Evolutionary conservation across 179 eudicot genomes (phyloP).

Genomic region (Silene noctiflora): DNA sequence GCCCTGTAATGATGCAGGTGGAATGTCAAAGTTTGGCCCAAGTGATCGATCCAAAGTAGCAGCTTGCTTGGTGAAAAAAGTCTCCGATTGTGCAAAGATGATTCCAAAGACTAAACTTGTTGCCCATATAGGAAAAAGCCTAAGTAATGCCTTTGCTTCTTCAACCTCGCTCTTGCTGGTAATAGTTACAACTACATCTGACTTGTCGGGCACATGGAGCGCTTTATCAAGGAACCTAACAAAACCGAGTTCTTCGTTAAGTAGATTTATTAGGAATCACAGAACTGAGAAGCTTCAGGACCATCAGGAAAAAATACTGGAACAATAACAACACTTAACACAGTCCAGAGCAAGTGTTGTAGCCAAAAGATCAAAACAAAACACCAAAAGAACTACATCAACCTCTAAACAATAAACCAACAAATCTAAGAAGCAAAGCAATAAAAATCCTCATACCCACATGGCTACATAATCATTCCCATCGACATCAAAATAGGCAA

Average conservation of each 20-base stretch:
- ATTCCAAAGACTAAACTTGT: constrained; percentile 44
- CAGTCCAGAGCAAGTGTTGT: no score
- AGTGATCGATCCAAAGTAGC: constrained; percentile 49
- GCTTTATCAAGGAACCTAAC: constrained; percentile 43
- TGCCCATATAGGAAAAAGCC: constrained; percentile 57
- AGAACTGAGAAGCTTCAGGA: not conserved
- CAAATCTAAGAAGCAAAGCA: no score
- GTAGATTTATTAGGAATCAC: not conserved
- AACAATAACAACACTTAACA: no score
- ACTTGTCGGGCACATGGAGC: constrained; percentile 22
- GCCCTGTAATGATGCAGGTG: constrained; percentile 51
- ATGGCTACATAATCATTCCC: no score
- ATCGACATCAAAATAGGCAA: no score
- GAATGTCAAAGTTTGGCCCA: constrained; percentile 35
- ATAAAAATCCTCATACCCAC: no score
- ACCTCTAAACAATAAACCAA: no score
- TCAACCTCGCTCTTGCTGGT: constrained; percentile 32
- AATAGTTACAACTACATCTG: constrained; percentile 8
- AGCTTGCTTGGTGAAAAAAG: constrained; percentile 64
- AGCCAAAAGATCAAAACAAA: no score
- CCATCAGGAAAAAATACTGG: no score
- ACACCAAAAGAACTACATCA: no score
- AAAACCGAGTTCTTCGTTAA: not conserved
- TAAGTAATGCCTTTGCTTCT: constrained; percentile 51
- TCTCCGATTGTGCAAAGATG: constrained; percentile 42